Conservation (phyloP, 495 filamentous ascomycete genomes). For the Paragyromitra xinjiangensis region DNA sequence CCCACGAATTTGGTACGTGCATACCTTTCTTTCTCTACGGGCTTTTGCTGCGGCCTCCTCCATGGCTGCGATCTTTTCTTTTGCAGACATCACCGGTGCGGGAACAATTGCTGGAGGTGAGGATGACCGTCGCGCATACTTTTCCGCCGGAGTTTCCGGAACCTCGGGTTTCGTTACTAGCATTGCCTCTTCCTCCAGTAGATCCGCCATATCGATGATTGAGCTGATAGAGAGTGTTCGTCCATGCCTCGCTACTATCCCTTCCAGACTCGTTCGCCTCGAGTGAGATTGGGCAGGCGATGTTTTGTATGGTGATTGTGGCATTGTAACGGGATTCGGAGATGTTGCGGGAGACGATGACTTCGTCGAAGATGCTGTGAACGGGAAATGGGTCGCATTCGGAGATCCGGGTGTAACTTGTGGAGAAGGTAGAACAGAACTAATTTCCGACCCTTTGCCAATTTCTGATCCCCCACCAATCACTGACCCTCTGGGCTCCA, state of each 20-base stretch:
- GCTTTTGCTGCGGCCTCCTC: constrained; percentile 73
- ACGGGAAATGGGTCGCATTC: constrained; percentile 35
- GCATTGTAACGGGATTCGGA: constrained; percentile 34
- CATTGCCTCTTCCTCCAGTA: constrained; percentile 47
- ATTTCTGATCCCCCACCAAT: constrained; percentile 36
- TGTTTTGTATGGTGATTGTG: constrained; percentile 40
- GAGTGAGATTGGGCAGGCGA: constrained; percentile 41
- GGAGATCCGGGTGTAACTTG: constrained; percentile 38
- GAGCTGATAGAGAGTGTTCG: constrained; percentile 55
- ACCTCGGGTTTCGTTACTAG: constrained; percentile 28
- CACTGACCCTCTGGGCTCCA: constrained; percentile 47
- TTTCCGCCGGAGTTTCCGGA: constrained; percentile 48
- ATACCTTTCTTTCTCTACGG: constrained; percentile 81
- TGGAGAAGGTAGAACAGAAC: constrained; percentile 48
- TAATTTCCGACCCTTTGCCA: constrained; percentile 44
- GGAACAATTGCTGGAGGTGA: constrained; percentile 42
- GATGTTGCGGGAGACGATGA: constrained; percentile 48
- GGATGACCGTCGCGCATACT: constrained; percentile 47
- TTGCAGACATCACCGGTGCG: constrained; percentile 44
- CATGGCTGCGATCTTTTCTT: constrained; percentile 53
- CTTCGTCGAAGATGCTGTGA: constrained; percentile 41
- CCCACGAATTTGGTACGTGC: background rate
- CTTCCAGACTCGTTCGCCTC: constrained; percentile 50
- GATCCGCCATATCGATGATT: constrained; percentile 51
- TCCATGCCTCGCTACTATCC: constrained; percentile 44